Percentiles rank a stretch among this genome's conserved stretches.
These are phyloP conservation scores for Xylariaceae sp. DNA, from an alignment of 2,329 filamentous ascomycete genomes.

Conservation along the genomic window DNA sequence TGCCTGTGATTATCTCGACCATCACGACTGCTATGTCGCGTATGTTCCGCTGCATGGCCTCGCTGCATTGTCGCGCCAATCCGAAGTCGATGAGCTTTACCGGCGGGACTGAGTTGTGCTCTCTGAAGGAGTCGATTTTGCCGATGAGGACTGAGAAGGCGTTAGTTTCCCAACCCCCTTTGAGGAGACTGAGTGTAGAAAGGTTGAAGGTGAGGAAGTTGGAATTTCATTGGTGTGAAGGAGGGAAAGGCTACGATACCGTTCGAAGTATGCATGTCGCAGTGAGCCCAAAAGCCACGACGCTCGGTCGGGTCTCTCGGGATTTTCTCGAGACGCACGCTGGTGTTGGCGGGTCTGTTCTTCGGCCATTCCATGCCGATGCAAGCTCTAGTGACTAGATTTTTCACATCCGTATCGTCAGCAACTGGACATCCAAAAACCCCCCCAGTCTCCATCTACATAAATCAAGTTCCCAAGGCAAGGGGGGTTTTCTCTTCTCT, in stretches of 20 bases:
- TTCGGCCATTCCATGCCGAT: conserved; percentile 9
- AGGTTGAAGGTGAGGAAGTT: neutral
- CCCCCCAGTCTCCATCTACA: neutral
- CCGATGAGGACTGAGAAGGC: conserved; percentile 6
- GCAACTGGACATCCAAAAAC: too few relatives aligned
- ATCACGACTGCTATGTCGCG: neutral
- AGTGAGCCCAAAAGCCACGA: neutral
- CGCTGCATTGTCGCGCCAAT: neutral
- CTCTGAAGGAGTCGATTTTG: neutral
- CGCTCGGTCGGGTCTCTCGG: neutral
- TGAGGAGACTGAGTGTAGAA: neutral
- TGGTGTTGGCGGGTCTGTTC: neutral
- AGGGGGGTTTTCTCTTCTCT: neutral
- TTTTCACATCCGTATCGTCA: neutral
- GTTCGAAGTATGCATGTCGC: conserved; percentile 11
- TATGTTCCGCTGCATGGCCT: neutral
- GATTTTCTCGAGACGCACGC: conserved; percentile 4
- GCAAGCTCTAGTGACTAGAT: conserved; percentile 12
- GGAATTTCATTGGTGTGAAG: neutral
- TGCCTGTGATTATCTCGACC: neutral
- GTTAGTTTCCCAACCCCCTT: conserved; percentile 1
- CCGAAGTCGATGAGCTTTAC: conserved; percentile 19
- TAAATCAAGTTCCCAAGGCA: neutral
- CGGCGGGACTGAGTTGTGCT: conserved; percentile 10
- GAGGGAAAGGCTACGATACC: neutral